A percentile compares a stretch with the other conserved stretches of the same genome.
Conservation (phyloP, 2,329 filamentous ascomycete genomes). For the Domatiomyces catenatus region DNA sequence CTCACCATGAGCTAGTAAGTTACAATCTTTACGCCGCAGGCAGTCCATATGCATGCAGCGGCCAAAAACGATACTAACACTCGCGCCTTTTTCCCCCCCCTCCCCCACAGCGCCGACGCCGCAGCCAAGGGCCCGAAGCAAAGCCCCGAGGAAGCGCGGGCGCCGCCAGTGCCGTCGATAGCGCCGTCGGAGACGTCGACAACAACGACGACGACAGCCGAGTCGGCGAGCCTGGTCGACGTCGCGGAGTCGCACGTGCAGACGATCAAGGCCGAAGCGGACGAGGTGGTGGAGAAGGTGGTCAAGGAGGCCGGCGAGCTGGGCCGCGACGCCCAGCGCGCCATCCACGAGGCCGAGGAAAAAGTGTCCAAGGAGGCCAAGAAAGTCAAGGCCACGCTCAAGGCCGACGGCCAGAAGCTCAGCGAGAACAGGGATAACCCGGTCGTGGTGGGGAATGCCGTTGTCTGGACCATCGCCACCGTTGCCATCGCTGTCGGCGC, state of each 20-base stretch:
- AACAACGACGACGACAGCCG: too few relatives aligned
- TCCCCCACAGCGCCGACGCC: slow-evolving; percentile 35
- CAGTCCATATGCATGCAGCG: too few relatives aligned
- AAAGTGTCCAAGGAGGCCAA: slow-evolving; percentile 15
- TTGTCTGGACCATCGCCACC: slow-evolving; percentile 27
- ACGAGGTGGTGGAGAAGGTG: not conserved
- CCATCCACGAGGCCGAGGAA: slow-evolving; percentile 26
- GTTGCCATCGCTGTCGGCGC: slow-evolving; percentile 33
- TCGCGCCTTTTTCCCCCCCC: too few relatives aligned
- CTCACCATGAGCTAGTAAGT: slow-evolving; percentile 25
- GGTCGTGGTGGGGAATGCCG: slow-evolving; percentile 32
- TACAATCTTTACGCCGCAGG: too few relatives aligned
- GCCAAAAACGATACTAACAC: too few relatives aligned
- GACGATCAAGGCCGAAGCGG: slow-evolving; percentile 18
- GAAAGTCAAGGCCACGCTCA: slow-evolving; percentile 17
- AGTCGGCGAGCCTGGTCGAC: slow-evolving; percentile 20
- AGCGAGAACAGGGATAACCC: slow-evolving; percentile 31
- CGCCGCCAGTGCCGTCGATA: slow-evolving; percentile 8
- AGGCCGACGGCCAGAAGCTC: slow-evolving; percentile 19
- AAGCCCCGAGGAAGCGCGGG: slow-evolving; percentile 31
- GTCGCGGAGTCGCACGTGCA: slow-evolving; percentile 33
- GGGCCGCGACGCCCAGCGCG: slow-evolving; percentile 25
- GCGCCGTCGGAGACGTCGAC: not conserved
- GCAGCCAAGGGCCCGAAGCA: slow-evolving; percentile 33
- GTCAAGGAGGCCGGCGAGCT: not conserved